Percentiles rank a stretch among this genome's conserved stretches.
These are phyloP conservation scores for Malania oleifera DNA, from an alignment of 164 flowering plant species.

Conservation along the genomic window DNA sequence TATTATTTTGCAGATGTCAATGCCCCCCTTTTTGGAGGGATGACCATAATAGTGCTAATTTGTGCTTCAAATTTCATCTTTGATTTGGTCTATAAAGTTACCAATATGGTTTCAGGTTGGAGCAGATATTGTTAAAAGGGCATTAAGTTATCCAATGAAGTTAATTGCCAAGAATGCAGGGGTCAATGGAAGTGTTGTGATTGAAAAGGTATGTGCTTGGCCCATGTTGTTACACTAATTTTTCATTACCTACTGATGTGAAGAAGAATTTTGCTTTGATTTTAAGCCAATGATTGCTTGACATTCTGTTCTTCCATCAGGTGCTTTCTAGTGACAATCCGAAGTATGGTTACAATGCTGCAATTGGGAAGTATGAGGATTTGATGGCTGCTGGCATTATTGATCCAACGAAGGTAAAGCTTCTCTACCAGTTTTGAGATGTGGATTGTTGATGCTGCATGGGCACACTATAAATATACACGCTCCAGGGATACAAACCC, in stretches of 20 bases:
- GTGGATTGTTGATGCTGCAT: no score
- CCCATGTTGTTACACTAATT: neutral
- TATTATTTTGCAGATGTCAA: no score
- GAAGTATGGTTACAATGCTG: conserved; percentile 78
- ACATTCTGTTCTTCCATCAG: conserved; percentile 27
- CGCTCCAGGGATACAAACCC: no score
- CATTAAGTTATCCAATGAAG: conserved; percentile 87
- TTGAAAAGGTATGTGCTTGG: conserved; percentile 46
- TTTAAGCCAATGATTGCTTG: neutral
- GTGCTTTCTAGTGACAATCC: conserved; percentile 44
- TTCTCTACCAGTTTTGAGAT: no score
- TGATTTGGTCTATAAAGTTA: no score
- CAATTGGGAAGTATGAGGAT: conserved; percentile 65
- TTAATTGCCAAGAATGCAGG: conserved; percentile 98
- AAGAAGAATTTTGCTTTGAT: neutral
- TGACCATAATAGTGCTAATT: no score
- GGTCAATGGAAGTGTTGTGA: conserved; percentile 82
- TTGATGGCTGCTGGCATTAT: conserved; percentile 72
- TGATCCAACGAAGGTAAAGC: conserved; percentile 93
- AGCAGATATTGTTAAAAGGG: conserved; percentile 94
- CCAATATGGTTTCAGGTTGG: conserved; percentile 73
- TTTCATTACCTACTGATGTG: neutral
- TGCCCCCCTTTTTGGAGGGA: no score
- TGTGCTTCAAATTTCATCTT: no score
- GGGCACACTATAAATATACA: no score